These are phyloP conservation scores for Trichoderma sp. DNA, from an alignment of 2,329 filamentous ascomycete species.

Conservation along the genomic window DNA sequence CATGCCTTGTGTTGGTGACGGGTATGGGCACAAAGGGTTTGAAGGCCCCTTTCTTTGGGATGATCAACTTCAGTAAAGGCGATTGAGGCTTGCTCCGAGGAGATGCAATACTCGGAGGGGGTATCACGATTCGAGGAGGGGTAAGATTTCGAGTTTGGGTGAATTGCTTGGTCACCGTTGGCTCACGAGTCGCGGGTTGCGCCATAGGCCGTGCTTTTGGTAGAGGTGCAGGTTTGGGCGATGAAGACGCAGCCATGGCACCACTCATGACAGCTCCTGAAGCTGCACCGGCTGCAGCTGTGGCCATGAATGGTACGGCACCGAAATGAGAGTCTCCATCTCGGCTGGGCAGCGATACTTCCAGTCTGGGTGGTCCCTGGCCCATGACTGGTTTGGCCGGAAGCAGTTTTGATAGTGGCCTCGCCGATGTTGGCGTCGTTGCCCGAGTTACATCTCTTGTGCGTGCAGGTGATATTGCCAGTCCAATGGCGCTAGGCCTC, in stretches of 20 bases:
- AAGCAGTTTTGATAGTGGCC: conserved; percentile 47
- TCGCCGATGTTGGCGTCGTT: conserved; percentile 30
- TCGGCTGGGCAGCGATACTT: conserved; percentile 12
- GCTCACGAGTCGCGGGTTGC: conserved; percentile 1
- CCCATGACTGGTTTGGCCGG: conserved; percentile 50
- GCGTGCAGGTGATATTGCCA: conserved; percentile 45
- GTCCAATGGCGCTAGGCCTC: conserved; percentile 45
- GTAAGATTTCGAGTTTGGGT: conserved; percentile 18
- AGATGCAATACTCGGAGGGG: conserved; percentile 7
- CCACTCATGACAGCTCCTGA: conserved; percentile 21
- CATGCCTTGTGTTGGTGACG: conserved; percentile 31
- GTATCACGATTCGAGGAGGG: conserved; percentile 3
- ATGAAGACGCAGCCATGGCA: conserved; percentile 7
- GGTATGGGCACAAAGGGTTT: conserved; percentile 7
- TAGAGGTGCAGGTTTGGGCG: conserved; percentile 8
- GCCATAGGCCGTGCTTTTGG: not conserved
- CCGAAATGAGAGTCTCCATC: not conserved
- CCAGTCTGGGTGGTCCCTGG: conserved; percentile 10
- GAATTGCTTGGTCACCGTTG: not conserved
- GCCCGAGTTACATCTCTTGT: conserved; percentile 30
- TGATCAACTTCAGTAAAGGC: conserved; percentile 35
- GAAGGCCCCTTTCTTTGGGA: conserved; percentile 29
- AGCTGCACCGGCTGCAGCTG: conserved; percentile 24
- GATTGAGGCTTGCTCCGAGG: conserved; percentile 27
- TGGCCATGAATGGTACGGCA: not conserved